Evolutionary conservation across 2,329 filamentous ascomycete genomes (phyloP), one percentile per base, ranked within the genome.

Genomic region (Berkeleyomyces basicola): DNA sequence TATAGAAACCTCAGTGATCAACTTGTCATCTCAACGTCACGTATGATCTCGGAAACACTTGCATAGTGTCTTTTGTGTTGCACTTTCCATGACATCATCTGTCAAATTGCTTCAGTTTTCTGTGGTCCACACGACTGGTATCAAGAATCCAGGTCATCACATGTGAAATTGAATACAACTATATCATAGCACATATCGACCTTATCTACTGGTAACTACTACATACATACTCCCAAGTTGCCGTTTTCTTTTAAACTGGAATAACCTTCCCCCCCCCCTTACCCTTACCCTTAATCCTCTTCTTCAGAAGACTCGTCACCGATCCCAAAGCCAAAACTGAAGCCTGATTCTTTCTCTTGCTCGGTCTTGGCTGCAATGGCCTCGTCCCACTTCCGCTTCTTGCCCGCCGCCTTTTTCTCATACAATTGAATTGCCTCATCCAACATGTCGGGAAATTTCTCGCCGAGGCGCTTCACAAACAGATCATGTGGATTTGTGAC

Each of bases 371-470:
- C 67, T 33, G 72, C 71, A 9, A 90, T 85, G 37, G 90, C 80
- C 63, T 85, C 80, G 70, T 95, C 88, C 92, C 92, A 97, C 69
- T 87, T 95, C 59, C 90, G 82, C 75, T 91, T 93, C 71, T 81
- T 89, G 3, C 79, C 79, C 60, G 78, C 78, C 23, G 73, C 76
- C 70, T 61, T 85, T 67, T 77, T 82, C 64, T 87, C 83, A 61
- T 90, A 70, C 68, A 87, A 80, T 16, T 77, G 75, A 57, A 90
- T 70, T 0, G 84, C 87, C 65, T 82, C 78, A 51, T 83, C 77
- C 33, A 92, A 73, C n/a, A 90, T 70, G 0, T 84, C 81, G 0
- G 90, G 86, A 67, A 88, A 78, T 36, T 76, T 72, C 61, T 80
- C 77, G 61, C 74, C 72, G 70, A 97, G 79, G 43, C 85, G 80